Base-by-base conservation (phyloP, 495 filamentous ascomycete genomes). In the Neurospora africana region DNA sequence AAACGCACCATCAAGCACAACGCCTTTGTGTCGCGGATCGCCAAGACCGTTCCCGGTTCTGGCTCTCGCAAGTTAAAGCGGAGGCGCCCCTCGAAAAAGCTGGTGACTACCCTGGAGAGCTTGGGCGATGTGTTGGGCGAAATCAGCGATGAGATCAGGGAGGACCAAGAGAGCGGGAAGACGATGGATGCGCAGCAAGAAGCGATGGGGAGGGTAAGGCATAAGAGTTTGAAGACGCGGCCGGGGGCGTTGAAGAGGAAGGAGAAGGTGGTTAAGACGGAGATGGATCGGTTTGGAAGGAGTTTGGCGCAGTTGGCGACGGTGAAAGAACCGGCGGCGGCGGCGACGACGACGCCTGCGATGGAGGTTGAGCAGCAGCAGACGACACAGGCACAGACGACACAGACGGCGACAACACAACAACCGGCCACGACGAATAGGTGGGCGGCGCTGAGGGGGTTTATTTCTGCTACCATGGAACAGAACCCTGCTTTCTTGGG, bases 231-330 rank as follows among this genome's bases (percentile, higher is more conserved):
- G 71, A 90, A 86, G 77, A 88, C 85, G 69, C 81, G 90, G 69
- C 92, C 91, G 0, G 94, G 95, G 0, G 92, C 93, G 17, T 84
- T 92, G 83, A 97, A 93, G 86, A 85, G 88, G 75, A 94, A 91
- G 82, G 92, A 93, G 80, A 89, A 87, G 79, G 47, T 97, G 36
- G 91, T 96, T 69, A 87, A 83, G 80, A 80, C 84, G 74, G 95
- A 98, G 86, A 88, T 91, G 78, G 89, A 93, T 80, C 84, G 94
- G 72, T 97, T 97, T 77, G 89, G 87, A 71, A 86, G 84, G 81
- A 97, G 94, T 80, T 82, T 98, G 85, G 93, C 91, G 44, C 85
- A 89, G 81, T 75, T 87, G 72, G 85, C 88, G 72, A 81, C 78
- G 76, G 85, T 86, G 73, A 47, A 79, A 41, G 75, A 82, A 81